Evolutionary conservation across 2,329 filamentous ascomycete genomes (phyloP), one percentile per base, ranked within the genome.

Genomic region (Cladosporium halotolerans): DNA sequence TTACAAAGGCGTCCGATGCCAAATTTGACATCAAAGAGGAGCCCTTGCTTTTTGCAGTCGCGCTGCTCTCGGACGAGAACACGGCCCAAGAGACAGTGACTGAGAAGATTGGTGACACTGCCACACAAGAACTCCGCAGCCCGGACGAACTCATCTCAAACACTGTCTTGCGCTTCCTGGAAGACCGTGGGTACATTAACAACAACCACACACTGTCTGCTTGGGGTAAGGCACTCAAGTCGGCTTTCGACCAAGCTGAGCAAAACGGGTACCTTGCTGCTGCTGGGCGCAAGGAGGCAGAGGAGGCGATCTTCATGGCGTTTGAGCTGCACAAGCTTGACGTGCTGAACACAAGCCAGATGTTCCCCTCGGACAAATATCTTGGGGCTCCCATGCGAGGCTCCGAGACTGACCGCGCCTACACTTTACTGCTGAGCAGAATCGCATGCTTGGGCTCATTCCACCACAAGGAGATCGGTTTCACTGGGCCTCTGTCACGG

Each of bases 401-500:
- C n/a, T 71, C 73, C 50, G 75, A 77, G 74, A 66, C 88, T 39
- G 90, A 96, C 60, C 89, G 88, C 67, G 78, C 80, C 32, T 86
- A 85, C 63, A 83, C 90, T 42, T 79, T 93, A 52, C 79, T 99
- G 42, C 84, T 97, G 63, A 93, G 90, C 61, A 86, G 93, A 38
- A 86, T 91, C 57, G 88, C 91, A 11, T 90, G 88, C 50, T 76
- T 97, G 54, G 81, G 90, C 48, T 89, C 87, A 65, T 77, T 97
- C 57, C 82, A 84, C 32, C 93, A 99, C 68, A 81, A 88, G 62
- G 79, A 81, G 3, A 91, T 92, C 61, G 93, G 93, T 31, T 99
- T 96, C 71, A 96, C 92, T 2, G 93, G 93, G 0, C 92, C 93
- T 1, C 79, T 99, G 1, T 96, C 90, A 76, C 86, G 93, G 70